Base-by-base conservation (phyloP, 108 stramenopile genomes). In the Nitzschia putrida region DNA sequence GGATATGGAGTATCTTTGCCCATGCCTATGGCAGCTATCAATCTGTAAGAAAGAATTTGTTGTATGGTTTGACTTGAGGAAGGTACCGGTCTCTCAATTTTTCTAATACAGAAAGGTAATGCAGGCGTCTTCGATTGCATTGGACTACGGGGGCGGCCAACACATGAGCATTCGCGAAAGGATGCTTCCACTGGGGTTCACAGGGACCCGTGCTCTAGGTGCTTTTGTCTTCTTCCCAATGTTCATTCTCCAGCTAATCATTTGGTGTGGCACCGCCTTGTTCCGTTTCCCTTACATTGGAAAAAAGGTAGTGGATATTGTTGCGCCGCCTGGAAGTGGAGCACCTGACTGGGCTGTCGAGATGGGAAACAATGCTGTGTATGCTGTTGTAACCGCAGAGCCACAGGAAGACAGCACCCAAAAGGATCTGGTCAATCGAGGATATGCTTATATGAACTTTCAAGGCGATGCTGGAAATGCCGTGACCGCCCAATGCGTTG, bases 391-490 rank as follows among this genome's bases (percentile, higher is more conserved):
- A 10, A 47, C 52, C 11, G 38, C 63, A 10, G 20, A 41, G 11
- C 24, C 45, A 39, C 18, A 72, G 5, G 44, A 26, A 8, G 38
- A 7, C 8, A 53, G 24, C 43, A 47, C 26, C 5, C 29, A 34
- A 4, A 34, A 34, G 29, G 66, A 56, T 6, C 9, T 37, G 21
- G 75, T 77, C 6, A 23, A 65, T 51, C 69, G 73, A 9, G 82
- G 74, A 13, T 61, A 57, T 57, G 66, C 57, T 51, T 52, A 59
- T 29, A 18, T 84, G 40, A 24, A 24, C 14, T 80, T 80, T 40
- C 13, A 73, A 49, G 83, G 83, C 6, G 83, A 84, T 68, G 68
- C 83, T 29, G 76, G 76, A 7, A 80, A 80, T 71, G 49, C 65
- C 26, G 68, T 70, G 0, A 84, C 83, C 13, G 83, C 79, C 0